phyloP scores from a whole-genome alignment of 2,329 filamentous ascomycete genomes.

The Pochonia chlamydosporia region DNA sequence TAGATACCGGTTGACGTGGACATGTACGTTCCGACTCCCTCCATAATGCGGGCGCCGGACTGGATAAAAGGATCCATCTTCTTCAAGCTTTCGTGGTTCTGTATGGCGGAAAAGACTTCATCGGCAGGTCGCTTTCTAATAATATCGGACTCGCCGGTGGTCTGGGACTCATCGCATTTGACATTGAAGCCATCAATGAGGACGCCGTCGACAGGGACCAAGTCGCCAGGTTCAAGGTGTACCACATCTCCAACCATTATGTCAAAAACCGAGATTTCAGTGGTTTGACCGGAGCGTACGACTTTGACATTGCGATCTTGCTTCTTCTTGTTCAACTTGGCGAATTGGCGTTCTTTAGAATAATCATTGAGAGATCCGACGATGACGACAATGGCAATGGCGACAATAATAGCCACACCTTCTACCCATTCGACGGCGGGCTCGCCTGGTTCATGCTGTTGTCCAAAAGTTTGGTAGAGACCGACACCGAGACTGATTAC shows the following conservation, averaged over 20 bases:
- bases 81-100: slow-evolving; percentile 57
- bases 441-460: slow-evolving; percentile 41
- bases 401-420: slow-evolving; percentile 76
- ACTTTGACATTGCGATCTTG: slow-evolving; percentile 69
- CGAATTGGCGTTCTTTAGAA: slow-evolving; percentile 75
- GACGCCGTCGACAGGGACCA: slow-evolving; percentile 69
- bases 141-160: slow-evolving; percentile 73
- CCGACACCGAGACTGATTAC: slow-evolving; percentile 68
- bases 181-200: slow-evolving; percentile 68
- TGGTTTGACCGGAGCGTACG: slow-evolving; percentile 62
- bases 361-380: slow-evolving; percentile 76
- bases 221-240: slow-evolving; percentile 68
- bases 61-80: slow-evolving; percentile 83
- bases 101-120: slow-evolving; percentile 64
- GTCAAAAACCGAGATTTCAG: slow-evolving; percentile 65
- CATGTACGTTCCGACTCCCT: slow-evolving; percentile 69
- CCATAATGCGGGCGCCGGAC: slow-evolving; percentile 73
- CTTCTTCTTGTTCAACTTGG: slow-evolving; percentile 73
- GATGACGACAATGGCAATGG: slow-evolving; percentile 69
- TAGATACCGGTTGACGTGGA: slow-evolving; percentile 68
- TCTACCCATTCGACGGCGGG: slow-evolving; percentile 72
- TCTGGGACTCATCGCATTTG: slow-evolving; percentile 72
- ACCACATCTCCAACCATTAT: slow-evolving; percentile 65
- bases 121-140: slow-evolving; percentile 63
- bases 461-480: slow-evolving; percentile 68